Evolutionary conservation across 352 stramenopile genomes (phyloP).

Genomic region (Blastocystis sp.): DNA sequence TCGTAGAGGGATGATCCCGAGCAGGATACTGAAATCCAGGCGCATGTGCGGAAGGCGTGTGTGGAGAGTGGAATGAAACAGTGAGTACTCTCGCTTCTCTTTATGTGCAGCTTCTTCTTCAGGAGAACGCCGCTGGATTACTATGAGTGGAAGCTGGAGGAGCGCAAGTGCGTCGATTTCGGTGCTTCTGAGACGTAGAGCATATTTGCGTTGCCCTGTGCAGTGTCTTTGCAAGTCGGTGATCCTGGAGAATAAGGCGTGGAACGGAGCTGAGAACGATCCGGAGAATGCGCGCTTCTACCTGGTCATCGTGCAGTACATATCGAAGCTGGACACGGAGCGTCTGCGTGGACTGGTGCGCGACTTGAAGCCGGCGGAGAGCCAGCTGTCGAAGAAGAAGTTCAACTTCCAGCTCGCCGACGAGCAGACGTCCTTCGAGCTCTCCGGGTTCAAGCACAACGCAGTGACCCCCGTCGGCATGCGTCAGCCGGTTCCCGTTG

Average conservation of each 20-base stretch:
- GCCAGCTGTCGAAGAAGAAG: constrained; percentile 68
- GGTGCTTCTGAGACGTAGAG: constrained; percentile 12
- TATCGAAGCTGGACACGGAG: constrained; percentile 69
- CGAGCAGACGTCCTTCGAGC: constrained; percentile 60
- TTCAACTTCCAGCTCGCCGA: constrained; percentile 69
- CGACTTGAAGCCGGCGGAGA: constrained; percentile 45
- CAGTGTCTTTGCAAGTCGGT: constrained; percentile 67
- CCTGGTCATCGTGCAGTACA: constrained; percentile 59
- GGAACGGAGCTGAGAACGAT: constrained; percentile 63
- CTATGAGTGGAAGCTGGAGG: constrained; percentile 56
- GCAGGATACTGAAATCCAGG: constrained; percentile 51
- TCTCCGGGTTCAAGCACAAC: constrained; percentile 65
- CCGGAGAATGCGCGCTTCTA: constrained; percentile 46
- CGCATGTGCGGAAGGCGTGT: constrained; percentile 41
- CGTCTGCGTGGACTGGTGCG: constrained; percentile 54
- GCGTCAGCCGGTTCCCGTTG: constrained; percentile 49
- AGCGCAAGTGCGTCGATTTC: constrained; percentile 4
- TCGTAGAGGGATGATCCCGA: constrained; percentile 58
- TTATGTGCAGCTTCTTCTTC: constrained; percentile 57
- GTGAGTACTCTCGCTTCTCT: not conserved
- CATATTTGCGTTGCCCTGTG: constrained; percentile 55
- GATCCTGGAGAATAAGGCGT: constrained; percentile 67
- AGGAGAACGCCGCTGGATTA: constrained; percentile 58
- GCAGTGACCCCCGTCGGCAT: constrained; percentile 64
- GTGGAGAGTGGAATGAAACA: constrained; percentile 55